phyloP scores from a whole-genome alignment of 2,329 filamentous ascomycete genomes.

The Colletotrichum sp. region DNA sequence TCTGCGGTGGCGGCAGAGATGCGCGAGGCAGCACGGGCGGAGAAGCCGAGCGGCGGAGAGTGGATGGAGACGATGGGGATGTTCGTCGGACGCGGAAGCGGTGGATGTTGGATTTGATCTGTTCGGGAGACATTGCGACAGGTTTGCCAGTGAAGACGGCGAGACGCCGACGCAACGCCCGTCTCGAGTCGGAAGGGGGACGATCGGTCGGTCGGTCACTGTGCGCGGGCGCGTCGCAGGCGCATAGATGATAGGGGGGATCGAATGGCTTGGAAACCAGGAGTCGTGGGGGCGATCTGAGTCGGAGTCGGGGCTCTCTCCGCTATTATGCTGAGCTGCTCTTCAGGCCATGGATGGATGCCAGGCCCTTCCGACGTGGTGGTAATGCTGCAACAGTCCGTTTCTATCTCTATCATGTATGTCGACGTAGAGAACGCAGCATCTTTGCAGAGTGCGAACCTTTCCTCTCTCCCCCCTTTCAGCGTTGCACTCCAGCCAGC shows the following conservation, averaged over 20 bases:
- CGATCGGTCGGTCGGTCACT: neutral
- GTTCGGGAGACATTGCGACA: slow-evolving; percentile 20
- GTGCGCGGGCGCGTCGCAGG: neutral
- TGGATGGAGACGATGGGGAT: slow-evolving; percentile 18
- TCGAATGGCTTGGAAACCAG: neutral
- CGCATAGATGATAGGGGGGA: neutral
- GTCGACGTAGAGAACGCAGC: neutral
- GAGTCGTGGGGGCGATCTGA: neutral
- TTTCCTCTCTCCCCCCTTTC: neutral
- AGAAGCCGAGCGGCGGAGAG: slow-evolving; percentile 25
- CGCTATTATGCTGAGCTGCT: neutral
- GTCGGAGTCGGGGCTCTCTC: neutral
- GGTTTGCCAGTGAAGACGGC: neutral
- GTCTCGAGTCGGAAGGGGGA: neutral
- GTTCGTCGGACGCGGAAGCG: slow-evolving; percentile 30
- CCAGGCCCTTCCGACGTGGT: neutral
- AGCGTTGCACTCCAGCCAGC: neutral
- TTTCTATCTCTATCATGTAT: neutral
- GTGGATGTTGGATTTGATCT: slow-evolving; percentile 28
- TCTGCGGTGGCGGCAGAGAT: neutral
- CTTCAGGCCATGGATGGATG: neutral
- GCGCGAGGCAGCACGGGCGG: slow-evolving; percentile 7
- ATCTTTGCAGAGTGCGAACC: neutral
- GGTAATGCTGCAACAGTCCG: neutral
- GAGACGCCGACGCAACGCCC: slow-evolving; percentile 10